Evolutionary conservation across 2,329 filamentous ascomycete species (phyloP), one percentile per base, ranked within the genome.

Genomic region (Clarireedia monteithiana): DNA sequence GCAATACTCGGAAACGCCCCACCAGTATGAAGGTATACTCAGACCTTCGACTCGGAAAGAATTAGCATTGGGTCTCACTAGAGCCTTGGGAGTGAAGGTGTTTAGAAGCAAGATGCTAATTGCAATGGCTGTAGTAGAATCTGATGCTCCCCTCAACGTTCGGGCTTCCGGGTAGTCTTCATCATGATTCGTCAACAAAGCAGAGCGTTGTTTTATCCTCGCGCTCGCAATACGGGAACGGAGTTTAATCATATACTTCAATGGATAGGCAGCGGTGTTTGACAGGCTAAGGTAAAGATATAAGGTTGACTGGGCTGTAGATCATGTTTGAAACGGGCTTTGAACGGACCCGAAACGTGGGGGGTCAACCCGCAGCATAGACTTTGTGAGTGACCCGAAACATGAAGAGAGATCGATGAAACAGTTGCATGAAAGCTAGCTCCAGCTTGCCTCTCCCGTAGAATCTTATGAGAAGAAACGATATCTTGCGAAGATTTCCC

Each of bases 381-480:
- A 39, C 36, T 53, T 23, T 48, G 27, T 48, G 39, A 48, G 42
- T 44, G n/a, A 38, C 17, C 24, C 20, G 27, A 53, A 53, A 53
- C 51, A 39, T 45, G 34, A 26, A 30, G 6, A 24, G 23, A 48
- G 48, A 44, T 12, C 15, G 14, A 36, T 48, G 44, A 53, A 48
- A 53, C 30, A 40, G 36, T 26, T 10, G 20, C 15, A 9, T n/a
- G 7, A 14, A 20, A n/a, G 39, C 39, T 42, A 20, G 17, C 17
- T 20, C 7, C 17, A 3, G 39, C 15, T 20, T 42, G 6, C n/a
- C 15, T 42, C 4, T 42, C 39, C 39, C 30, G 30, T 34, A 12
- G 4, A 34, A 34, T 34, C 1, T 12, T 12, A 34, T 12, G 30
- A 34, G 3, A 34, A 12, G 10, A 14, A 34, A 12, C 30, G 10